A percentile compares a stretch with the other conserved stretches of the same genome.
Conservation (phyloP, 352 stramenopile species). For the Globisporangium parvum region DNA sequence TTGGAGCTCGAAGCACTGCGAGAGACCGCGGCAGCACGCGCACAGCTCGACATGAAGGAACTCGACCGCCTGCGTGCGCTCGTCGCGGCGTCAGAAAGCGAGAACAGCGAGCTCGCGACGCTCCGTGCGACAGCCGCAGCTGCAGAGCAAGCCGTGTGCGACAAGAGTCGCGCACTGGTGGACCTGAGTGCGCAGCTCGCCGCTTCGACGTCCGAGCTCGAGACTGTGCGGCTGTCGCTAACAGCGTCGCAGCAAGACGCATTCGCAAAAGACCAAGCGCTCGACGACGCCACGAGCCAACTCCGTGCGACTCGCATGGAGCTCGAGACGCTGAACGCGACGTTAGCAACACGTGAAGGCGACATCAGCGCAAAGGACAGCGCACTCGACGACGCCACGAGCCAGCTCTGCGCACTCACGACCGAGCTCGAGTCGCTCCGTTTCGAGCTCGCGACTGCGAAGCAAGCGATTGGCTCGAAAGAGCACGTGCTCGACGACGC, state of each 20-base stretch:
- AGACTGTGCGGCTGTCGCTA: neutral
- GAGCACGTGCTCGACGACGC: slow-evolving; percentile 4
- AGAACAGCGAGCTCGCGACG: slow-evolving; percentile 1
- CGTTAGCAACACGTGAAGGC: neutral
- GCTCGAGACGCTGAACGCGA: slow-evolving; percentile 19
- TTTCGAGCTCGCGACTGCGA: slow-evolving; percentile 3
- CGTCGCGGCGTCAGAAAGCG: slow-evolving; percentile 1
- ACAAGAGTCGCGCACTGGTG: slow-evolving; percentile 6
- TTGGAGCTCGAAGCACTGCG: slow-evolving; percentile 3
- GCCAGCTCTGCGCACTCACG: neutral
- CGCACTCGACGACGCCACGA: slow-evolving; percentile 1
- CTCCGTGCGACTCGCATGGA: slow-evolving; percentile 13
- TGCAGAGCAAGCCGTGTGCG: neutral
- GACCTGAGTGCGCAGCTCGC: neutral
- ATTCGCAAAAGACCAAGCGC: neutral
- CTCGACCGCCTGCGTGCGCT: slow-evolving; percentile 4
- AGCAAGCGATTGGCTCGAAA: slow-evolving; percentile 6
- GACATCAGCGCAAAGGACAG: slow-evolving; percentile 1
- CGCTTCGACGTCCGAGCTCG: neutral
- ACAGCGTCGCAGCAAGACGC: neutral
- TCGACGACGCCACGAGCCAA: slow-evolving; percentile 18
- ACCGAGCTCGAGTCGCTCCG: slow-evolving; percentile 3
- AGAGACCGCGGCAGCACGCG: no score
- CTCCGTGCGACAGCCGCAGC: slow-evolving; percentile 1
- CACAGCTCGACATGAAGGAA: neutral